Base-by-base conservation (phyloP, 1,139 yeast genomes). In the Casaregolazyma suthepensis region DNA sequence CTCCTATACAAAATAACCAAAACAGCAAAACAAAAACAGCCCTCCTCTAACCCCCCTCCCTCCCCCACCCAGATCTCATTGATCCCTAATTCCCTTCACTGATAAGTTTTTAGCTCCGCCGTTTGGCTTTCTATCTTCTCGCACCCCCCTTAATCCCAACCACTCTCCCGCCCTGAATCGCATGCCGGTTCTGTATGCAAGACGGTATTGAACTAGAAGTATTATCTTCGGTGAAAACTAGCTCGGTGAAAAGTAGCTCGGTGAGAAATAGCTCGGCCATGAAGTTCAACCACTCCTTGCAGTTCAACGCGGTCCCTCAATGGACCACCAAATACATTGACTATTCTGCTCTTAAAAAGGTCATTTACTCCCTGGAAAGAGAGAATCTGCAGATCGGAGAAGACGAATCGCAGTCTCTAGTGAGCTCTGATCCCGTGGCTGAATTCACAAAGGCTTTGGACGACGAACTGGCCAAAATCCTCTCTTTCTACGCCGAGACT, bases 241-340 rank as follows among this genome's bases (percentile, higher is more conserved):
- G 46, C 40, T 12, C 19, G 9, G 45, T 46, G 45, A 38, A n/a
- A n/a, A n/a, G n/a, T n/a, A n/a, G n/a, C n/a, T n/a, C n/a, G n/a
- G n/a, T n/a, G n/a, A n/a, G n/a, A n/a, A n/a, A n/a, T n/a, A n/a
- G n/a, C n/a, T n/a, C 40, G 31, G 45, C 43, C 49, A 85, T 85
- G 93, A 85, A 85, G 75, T 85, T 85, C 67, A 78, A 85, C 50
- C 87, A 83, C 61, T 82, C 89, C 42, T 74, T 85, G 54, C 87
- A 84, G 69, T 83, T 85, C 70, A 85, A 85, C 67, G 87, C 88
- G 20, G 91, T 85, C 38, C 91, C 93, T 4, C 93, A 85, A 64
- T 85, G 93, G 91, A 77, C 83, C 52, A 81, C 85, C 54, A 70
- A 76, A 57, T 85, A 85, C 64, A 74, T 85, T 57, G 83, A 82